Conservation (phyloP, 1,139 yeast genomes). For the Suhomyces bolitotheri region DNA sequence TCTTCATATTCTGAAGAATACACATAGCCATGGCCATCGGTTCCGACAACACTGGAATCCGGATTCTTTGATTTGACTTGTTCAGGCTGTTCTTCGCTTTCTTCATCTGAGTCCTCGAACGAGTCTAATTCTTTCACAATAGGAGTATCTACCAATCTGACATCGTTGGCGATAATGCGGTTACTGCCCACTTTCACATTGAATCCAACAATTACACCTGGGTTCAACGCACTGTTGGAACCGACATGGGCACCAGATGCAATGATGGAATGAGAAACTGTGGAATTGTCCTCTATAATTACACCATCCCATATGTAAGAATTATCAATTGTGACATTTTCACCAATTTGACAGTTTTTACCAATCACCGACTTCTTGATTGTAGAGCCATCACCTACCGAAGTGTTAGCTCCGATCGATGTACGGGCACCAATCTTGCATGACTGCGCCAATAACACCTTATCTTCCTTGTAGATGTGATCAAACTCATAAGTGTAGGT, state of each 20-base stretch:
- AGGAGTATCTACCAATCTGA: conserved; percentile 53
- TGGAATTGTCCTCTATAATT: conserved; percentile 63
- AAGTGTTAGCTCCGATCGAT: conserved; percentile 73
- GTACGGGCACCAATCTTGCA: conserved; percentile 77
- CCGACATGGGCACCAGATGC: conserved; percentile 65
- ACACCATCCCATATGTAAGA: conserved; percentile 89
- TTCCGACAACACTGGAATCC: conserved; percentile 53
- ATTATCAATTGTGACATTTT: conserved; percentile 65
- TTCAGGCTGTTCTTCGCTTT: conserved; percentile 14
- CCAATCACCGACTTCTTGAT: conserved; percentile 78
- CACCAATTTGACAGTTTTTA: conserved; percentile 79
- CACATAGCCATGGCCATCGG: conserved; percentile 58
- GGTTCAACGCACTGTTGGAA: conserved; percentile 47
- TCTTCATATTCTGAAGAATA: conserved; percentile 51
- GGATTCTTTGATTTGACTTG: conserved; percentile 14
- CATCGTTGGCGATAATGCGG: conserved; percentile 47
- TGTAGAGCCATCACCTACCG: conserved; percentile 57
- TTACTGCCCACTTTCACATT: conserved; percentile 63
- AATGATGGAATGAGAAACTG: conserved; percentile 62
- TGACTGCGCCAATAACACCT: conserved; percentile 88
- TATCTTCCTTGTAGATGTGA: conserved; percentile 81
- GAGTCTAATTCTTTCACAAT: conserved; percentile 34
- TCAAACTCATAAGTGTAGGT: conserved; percentile 77
- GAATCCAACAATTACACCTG: conserved; percentile 82
- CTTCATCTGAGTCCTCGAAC: conserved; percentile 28